A percentile compares a stretch with the other conserved stretches of the same genome.
phyloP scores from a whole-genome alignment of 257 asterid species.

The Asclepias syriaca region DNA sequence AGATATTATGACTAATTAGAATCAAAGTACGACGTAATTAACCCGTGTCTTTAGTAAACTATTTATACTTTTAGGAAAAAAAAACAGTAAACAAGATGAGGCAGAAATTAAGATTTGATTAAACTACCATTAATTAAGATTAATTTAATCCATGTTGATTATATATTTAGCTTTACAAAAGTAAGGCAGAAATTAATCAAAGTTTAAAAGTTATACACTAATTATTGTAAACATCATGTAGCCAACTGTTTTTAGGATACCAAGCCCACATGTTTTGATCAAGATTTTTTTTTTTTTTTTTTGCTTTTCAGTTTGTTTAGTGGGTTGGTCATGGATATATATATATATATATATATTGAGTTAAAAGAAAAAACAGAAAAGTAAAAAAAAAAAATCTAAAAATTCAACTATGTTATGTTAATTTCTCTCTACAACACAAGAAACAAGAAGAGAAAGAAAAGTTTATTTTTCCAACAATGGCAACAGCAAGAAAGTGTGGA shows the following conservation, averaged over 20 bases:
- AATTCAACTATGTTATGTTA: too few species aligned
- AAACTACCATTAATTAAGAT: neutral
- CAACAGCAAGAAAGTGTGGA: slow-evolving; percentile 4
- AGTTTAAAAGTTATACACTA: neutral
- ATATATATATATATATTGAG: neutral
- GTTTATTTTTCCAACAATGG: slow-evolving; percentile 3
- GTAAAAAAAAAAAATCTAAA: too few species aligned
- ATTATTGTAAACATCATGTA: slow-evolving; percentile 10
- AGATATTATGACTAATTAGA: neutral
- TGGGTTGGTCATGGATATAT: neutral
- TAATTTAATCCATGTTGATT: slow-evolving; percentile 7
- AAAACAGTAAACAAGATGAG: neutral
- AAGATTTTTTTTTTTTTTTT: neutral
- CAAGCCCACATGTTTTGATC: slow-evolving; percentile 13
- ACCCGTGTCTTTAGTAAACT: neutral
- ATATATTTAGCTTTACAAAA: neutral
- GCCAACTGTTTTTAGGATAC: slow-evolving; percentile 14
- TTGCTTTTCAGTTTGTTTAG: neutral
- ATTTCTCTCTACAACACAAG: neutral
- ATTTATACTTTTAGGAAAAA: neutral
- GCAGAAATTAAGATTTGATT: neutral
- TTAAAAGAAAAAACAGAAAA: neutral
- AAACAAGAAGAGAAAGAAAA: too few species aligned
- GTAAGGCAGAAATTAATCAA: neutral
- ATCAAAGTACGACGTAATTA: neutral